Conservation (phyloP, 257 asterid species). For the Craterostigma plantagineum region DNA sequence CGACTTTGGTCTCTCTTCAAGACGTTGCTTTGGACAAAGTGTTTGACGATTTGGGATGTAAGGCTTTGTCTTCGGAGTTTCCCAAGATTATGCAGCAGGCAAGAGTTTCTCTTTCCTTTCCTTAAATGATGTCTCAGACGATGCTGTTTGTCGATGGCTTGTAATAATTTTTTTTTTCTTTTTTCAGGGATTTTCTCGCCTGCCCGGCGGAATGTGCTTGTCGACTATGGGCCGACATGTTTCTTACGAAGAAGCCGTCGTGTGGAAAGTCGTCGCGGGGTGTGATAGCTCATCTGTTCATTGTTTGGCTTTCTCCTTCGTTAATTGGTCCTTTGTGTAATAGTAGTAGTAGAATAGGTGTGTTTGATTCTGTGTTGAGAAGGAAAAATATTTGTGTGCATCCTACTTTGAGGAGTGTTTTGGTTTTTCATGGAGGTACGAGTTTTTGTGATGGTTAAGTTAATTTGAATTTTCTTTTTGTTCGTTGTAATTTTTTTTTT, state of each 20-base stretch:
- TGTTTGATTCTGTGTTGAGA: too few species aligned
- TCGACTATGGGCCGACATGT: slow-evolving; percentile 97
- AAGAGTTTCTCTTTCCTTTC: neutral
- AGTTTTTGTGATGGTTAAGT: too few species aligned
- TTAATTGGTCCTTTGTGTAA: slow-evolving; percentile 89
- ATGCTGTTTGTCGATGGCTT: too few species aligned
- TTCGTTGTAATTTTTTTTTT: too few species aligned
- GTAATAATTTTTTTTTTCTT: neutral
- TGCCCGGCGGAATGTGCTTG: slow-evolving; percentile 85
- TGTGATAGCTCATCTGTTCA: slow-evolving; percentile 55
- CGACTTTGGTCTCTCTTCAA: slow-evolving; percentile 75
- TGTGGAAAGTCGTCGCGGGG: slow-evolving; percentile 80
- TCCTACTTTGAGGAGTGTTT: too few species aligned
- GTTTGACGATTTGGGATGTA: slow-evolving; percentile 68
- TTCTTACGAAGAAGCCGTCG: slow-evolving; percentile 75
- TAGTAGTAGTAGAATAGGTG: too few species aligned
- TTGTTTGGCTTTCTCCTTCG: slow-evolving; percentile 80
- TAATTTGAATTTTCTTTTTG: too few species aligned
- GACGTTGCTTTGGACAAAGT: slow-evolving; percentile 75
- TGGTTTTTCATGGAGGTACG: too few species aligned
- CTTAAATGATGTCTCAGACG: neutral
- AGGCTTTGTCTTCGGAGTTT: slow-evolving; percentile 57
- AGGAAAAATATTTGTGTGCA: too few species aligned
- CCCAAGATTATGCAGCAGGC: slow-evolving; percentile 94
- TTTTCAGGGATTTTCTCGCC: slow-evolving; percentile 48